Evolutionary conservation across 352 stramenopile genomes (phyloP).

Genomic region (Phytophthora agathidicida): DNA sequence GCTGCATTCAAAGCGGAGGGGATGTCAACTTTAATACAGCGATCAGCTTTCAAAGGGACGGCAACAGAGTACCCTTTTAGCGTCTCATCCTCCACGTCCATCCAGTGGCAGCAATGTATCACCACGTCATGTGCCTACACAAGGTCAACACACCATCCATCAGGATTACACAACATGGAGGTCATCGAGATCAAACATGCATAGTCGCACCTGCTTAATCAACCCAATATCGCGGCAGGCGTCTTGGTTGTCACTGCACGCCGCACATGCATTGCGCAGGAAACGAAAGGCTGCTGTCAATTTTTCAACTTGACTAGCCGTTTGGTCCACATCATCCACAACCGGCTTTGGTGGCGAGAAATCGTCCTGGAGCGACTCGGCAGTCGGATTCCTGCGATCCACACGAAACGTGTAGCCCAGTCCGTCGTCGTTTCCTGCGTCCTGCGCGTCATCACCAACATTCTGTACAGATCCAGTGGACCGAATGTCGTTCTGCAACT

Average conservation of each 20-base stretch:
- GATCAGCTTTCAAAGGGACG: neutral
- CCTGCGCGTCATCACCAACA: conserved; percentile 17
- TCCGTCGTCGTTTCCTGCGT: conserved; percentile 58
- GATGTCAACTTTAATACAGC: conserved; percentile 1
- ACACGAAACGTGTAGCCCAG: conserved; percentile 76
- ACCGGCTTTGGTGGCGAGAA: conserved; percentile 36
- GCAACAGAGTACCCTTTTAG: conserved; percentile 42
- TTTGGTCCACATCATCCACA: conserved; percentile 23
- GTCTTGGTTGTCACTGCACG: conserved; percentile 54
- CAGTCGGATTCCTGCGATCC: conserved; percentile 34
- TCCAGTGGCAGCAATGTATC: conserved; percentile 53
- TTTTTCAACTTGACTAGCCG: conserved; percentile 12
- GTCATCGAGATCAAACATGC: no score
- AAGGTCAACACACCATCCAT: conserved; percentile 12
- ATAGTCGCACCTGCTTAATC: conserved; percentile 17
- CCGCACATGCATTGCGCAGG: conserved; percentile 72
- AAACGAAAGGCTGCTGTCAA: conserved; percentile 67
- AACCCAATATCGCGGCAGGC: conserved; percentile 36
- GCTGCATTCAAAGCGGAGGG: conserved; percentile 28
- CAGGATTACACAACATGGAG: neutral
- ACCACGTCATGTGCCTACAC: conserved; percentile 48
- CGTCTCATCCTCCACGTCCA: conserved; percentile 61
- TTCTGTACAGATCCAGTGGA: neutral
- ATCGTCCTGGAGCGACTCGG: conserved; percentile 31
- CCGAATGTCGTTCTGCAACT: conserved; percentile 7